Evolutionary conservation across 129 eudicot species (phyloP), one percentile per base, ranked within the genome.

Genomic region (Erigeron canadensis): DNA sequence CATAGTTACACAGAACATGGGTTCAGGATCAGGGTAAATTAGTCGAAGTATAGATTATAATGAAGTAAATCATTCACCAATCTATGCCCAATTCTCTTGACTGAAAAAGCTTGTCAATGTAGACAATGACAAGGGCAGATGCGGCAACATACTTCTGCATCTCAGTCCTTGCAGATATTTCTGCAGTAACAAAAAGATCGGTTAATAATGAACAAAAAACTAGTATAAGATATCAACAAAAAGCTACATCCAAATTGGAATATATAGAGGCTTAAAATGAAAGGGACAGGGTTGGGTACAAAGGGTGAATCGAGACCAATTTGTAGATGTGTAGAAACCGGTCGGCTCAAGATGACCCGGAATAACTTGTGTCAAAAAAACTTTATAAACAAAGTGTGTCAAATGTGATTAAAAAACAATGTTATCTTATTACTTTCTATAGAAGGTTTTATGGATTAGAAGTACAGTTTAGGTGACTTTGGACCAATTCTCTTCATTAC

Each of bases 121-220:
- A 86, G 80, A 65, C 48, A 75, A 95, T 82, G 37, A 95, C 86
- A 18, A 83, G 79, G 34, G 77, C 67, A 19, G 88, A 89, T 17
- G 96, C 77, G 0, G 91, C 63, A 12, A 95, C 75, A 58, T 84
- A 95, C 75, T 60, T 84, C 70, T 95, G 97, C 99, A 95, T 95
- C 79, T 86, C 83, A 44, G 79, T 76, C 80, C 79, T 81, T 1
- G 99, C 99, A 4, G 99, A 84, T 34, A 63, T 76, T 73, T 87
- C 98, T 93, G 88, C 51, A 74, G 69, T 48, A 79, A 67, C 28
- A 79, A 70, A 42, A 50, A 47, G 51, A 42, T 21, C 10, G 41
- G 40, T 75, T 45, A 77, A 10, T 56, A 69, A 16, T 64, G 21
- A 13, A 16, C 53, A 63, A n/a, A 28, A 23, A 53, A 22, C 34